Conservation (phyloP, 441 rosid species). For the Caryocar brasiliense region DNA sequence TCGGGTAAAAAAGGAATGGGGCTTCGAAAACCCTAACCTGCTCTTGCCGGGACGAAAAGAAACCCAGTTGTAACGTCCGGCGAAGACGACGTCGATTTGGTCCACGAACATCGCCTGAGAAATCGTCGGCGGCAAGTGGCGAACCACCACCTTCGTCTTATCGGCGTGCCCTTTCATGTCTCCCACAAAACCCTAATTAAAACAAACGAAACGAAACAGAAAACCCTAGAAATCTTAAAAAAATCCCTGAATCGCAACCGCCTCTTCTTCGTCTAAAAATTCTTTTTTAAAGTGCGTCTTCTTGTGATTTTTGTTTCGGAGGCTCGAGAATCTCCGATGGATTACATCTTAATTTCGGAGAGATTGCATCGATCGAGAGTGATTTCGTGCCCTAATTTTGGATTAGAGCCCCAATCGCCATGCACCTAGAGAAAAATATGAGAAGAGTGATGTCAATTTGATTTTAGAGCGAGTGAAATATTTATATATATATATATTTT, state of each 20-base stretch:
- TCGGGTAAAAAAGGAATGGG: background rate
- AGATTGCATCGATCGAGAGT: constrained; percentile 7
- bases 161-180: constrained; percentile 46
- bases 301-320: background rate
- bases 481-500: too few relatives aligned
- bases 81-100: constrained; percentile 45
- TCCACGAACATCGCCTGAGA: constrained; percentile 40
- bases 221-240: constrained; percentile 6
- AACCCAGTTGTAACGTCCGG: constrained; percentile 54
- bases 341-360: constrained; percentile 33
- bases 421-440: background rate
- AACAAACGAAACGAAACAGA: constrained; percentile 4
- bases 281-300: too few relatives aligned
- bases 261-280: too few relatives aligned
- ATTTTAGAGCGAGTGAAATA: too few relatives aligned
- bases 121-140: constrained; percentile 60
- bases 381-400: constrained; percentile 18
- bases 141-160: constrained; percentile 67
- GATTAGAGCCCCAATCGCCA: constrained; percentile 26
- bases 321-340: constrained; percentile 9
- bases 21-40: constrained; percentile 41
- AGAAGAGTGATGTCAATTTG: background rate
- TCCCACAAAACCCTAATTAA: background rate
- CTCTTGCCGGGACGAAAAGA: constrained; percentile 51
- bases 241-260: background rate